Evolutionary conservation across 2,329 filamentous ascomycete species (phyloP).

Genomic region (Didymella segeticola): DNA sequence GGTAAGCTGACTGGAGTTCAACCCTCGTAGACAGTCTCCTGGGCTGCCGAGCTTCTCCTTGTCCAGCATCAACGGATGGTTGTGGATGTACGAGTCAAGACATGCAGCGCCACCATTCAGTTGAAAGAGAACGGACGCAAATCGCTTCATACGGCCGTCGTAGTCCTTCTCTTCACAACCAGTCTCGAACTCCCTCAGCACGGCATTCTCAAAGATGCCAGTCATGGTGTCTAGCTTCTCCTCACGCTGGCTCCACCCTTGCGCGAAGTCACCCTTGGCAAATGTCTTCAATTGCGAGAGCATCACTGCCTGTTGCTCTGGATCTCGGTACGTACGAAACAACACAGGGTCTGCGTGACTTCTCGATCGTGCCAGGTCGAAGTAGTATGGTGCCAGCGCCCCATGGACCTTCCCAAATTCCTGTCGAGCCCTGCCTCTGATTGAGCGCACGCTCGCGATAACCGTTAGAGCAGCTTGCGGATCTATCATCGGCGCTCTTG

Average conservation of each 20-base stretch:
- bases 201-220: conserved; percentile 86
- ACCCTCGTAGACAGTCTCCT: conserved; percentile 79
- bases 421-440: conserved; percentile 82
- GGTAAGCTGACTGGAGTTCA: conserved; percentile 68
- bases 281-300: conserved; percentile 81
- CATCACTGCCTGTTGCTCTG: conserved; percentile 89
- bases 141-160: conserved; percentile 85
- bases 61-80: conserved; percentile 82
- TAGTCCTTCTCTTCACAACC: conserved; percentile 90
- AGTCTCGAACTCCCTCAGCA: conserved; percentile 89
- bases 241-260: conserved; percentile 74
- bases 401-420: conserved; percentile 92
- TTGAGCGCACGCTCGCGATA: conserved; percentile 74
- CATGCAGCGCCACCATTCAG: conserved; percentile 82
- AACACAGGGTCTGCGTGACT: conserved; percentile 81
- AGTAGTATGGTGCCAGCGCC: conserved; percentile 87
- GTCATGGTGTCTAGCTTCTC: conserved; percentile 77
- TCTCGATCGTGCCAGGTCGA: conserved; percentile 75
- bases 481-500: conserved; percentile 52
- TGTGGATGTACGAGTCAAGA: conserved; percentile 85
- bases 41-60: conserved; percentile 74
- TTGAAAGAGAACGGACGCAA: conserved; percentile 82
- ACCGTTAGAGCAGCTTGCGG: conserved; percentile 71
- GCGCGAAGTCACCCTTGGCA: conserved; percentile 77
- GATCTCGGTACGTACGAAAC: conserved; percentile 86